These are phyloP conservation scores for Aspergillus pseudotamarii DNA, from an alignment of 2,329 filamentous ascomycete genomes.

Conservation along the genomic window DNA sequence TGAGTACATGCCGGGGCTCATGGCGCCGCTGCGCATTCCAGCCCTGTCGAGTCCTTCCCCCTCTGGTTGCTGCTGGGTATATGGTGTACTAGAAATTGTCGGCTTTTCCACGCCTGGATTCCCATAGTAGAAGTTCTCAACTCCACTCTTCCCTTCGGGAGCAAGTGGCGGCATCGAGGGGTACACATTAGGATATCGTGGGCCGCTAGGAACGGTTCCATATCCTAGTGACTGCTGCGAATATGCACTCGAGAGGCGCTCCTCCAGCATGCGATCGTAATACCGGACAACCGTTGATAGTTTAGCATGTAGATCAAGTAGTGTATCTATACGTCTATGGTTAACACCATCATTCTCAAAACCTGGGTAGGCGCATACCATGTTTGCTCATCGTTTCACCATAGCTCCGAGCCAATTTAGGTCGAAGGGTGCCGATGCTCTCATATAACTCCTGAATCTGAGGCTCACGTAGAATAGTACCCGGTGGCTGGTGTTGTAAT, in stretches of 20 bases:
- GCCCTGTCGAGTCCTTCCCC: constrained; percentile 16
- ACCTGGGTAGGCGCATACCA: constrained; percentile 57
- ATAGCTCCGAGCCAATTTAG: constrained; percentile 92
- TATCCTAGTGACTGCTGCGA: constrained; percentile 76
- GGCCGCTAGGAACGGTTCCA: constrained; percentile 45
- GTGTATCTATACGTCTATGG: constrained; percentile 64
- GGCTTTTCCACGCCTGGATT: constrained; percentile 57
- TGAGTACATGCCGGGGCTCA: constrained; percentile 26
- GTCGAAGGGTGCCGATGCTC: constrained; percentile 88
- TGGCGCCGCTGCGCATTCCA: constrained; percentile 15
- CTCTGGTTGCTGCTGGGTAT: constrained; percentile 46
- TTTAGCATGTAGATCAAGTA: constrained; percentile 92
- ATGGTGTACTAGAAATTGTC: constrained; percentile 54
- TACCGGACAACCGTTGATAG: constrained; percentile 94
- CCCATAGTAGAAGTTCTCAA: constrained; percentile 81
- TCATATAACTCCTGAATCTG: constrained; percentile 98
- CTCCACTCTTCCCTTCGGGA: constrained; percentile 54
- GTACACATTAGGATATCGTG: constrained; percentile 65
- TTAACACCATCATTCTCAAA: constrained; percentile 21
- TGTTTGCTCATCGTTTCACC: constrained; percentile 99
- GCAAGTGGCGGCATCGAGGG: constrained; percentile 66
- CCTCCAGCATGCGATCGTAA: constrained; percentile 97
- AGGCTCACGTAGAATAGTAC: constrained; percentile 93
- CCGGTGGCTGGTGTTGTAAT: constrained; percentile 89
- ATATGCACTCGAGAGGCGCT: constrained; percentile 90